Evolutionary conservation across 495 filamentous ascomycete species (phyloP), one percentile per base, ranked within the genome.

Genomic region (Trypethelium eluteriae): DNA sequence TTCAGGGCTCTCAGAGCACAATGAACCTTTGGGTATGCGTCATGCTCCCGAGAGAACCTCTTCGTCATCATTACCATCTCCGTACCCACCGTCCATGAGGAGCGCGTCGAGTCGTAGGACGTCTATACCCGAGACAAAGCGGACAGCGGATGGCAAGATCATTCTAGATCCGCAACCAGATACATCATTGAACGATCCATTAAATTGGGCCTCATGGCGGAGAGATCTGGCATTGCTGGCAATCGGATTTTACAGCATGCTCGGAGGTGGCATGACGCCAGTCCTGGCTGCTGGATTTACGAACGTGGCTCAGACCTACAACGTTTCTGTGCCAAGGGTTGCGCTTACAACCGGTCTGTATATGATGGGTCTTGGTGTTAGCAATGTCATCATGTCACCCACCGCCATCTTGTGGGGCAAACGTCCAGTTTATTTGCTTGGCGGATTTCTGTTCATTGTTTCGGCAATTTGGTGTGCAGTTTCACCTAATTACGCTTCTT

Each of bases 111-210:
- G 76, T 2, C 70, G 62, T 1, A 39, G 76, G 36, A 76, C 76
- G 7, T 74, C 77, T 7, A 71, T 64, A 10, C 69, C 68, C 12
- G 79, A 80, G 66, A 85, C 85, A 76, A 96, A 97, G 78, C 87
- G 80, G 67, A 96, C 92, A 6, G 74, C 79, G 18, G 86, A 96
- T 76, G 94, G 93, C 39, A 85, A 85, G 63, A 91, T 96, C 69
- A 90, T 98, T 65, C 79, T 98, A 9, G 88, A 95, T 1, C 93
- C 93, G 0, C 94, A 98, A 72, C 94, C 94, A 1, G 93, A 97
- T 53, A 91, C 96, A 46, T 91, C 90, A 0, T 78, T 81, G 36
- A 96, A 98, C 68, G 94, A 98, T 71, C 94, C 94, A 0, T 76
- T 98, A 53, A 98, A 98, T 71, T 98, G 94, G 94, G 85, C 90